phyloP scores from a whole-genome alignment of 805 yeast genomes.

The Wickerhamiella siamensis region DNA sequence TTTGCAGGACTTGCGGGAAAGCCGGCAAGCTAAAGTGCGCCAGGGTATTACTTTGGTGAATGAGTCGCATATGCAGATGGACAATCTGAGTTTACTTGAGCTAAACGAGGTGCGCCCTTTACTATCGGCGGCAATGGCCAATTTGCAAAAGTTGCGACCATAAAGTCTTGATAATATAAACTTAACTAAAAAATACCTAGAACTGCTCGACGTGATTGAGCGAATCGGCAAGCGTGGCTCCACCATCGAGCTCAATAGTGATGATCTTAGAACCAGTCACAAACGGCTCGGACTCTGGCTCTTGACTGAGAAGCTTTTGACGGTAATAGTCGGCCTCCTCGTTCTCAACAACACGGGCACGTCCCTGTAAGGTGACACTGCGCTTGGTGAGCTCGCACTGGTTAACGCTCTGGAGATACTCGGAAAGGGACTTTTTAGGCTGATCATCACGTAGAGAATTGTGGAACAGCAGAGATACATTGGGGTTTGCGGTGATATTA shows the following conservation, averaged over 20 bases:
- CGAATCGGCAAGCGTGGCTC: conserved; percentile 60
- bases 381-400: conserved; percentile 66
- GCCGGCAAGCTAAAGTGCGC: conserved; percentile 65
- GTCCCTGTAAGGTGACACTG: conserved; percentile 70
- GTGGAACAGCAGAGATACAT: conserved; percentile 71
- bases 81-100: conserved; percentile 70
- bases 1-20: conserved; percentile 73
- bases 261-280: conserved; percentile 50
- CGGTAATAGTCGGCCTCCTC: conserved; percentile 48
- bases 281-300: conserved; percentile 58
- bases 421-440: conserved; percentile 29
- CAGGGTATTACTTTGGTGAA: conserved; percentile 67
- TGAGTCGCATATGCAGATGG: conserved; percentile 68
- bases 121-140: conserved; percentile 66
- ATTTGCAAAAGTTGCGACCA: conserved; percentile 38
- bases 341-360: conserved; percentile 37
- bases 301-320: conserved; percentile 42
- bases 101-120: conserved; percentile 81
- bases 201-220: conserved; percentile 12
- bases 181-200: not conserved
- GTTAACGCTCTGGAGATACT: conserved; percentile 59
- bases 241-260: conserved; percentile 42
- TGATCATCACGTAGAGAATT: conserved; percentile 49
- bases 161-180: not conserved
- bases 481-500: conserved; percentile 56